Percentiles rank a stretch among this genome's conserved stretches.
These are phyloP conservation scores for Pythium graminicola DNA, from an alignment of 352 stramenopile species.

Conservation along the genomic window DNA sequence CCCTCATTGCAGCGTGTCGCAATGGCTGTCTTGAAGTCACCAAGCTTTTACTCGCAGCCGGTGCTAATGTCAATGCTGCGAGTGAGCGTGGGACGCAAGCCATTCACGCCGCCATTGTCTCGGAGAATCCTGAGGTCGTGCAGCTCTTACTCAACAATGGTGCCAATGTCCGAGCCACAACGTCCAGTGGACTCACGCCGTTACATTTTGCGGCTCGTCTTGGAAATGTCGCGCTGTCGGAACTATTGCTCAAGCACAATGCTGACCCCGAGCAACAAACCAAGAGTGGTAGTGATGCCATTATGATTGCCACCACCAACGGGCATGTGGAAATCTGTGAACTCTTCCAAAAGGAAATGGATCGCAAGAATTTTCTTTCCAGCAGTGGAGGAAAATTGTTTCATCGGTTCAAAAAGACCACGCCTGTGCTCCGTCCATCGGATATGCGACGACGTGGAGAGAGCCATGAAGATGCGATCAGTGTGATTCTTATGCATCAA, in stretches of 20 bases:
- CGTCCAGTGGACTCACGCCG: slow-evolving; percentile 60
- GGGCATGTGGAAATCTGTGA: slow-evolving; percentile 59
- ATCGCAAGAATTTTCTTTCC: slow-evolving; percentile 21
- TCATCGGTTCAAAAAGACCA: slow-evolving; percentile 20
- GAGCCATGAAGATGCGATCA: slow-evolving; percentile 13
- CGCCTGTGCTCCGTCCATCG: neutral
- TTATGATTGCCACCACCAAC: slow-evolving; percentile 68
- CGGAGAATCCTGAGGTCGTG: slow-evolving; percentile 59
- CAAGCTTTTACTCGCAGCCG: slow-evolving; percentile 44
- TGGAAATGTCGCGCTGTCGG: slow-evolving; percentile 45
- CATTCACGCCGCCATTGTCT: slow-evolving; percentile 62
- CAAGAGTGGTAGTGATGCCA: slow-evolving; percentile 68
- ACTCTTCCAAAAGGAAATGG: slow-evolving; percentile 42
- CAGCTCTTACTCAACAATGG: slow-evolving; percentile 52
- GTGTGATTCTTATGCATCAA: slow-evolving; percentile 11
- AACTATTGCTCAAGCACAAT: slow-evolving; percentile 59
- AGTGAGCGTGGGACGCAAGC: slow-evolving; percentile 54
- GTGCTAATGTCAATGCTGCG: slow-evolving; percentile 33
- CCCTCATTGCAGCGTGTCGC: slow-evolving; percentile 60
- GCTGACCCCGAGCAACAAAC: slow-evolving; percentile 61
- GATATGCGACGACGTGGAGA: slow-evolving; percentile 3
- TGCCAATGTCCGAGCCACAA: slow-evolving; percentile 66
- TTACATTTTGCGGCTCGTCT: slow-evolving; percentile 73
- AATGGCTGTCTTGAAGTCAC: slow-evolving; percentile 55
- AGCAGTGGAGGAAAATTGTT: slow-evolving; percentile 19